A percentile compares a stretch with the other conserved stretches of the same genome.
These are phyloP conservation scores for Globisporangium megalacanthum DNA, from an alignment of 352 stramenopile genomes.

Conservation along the genomic window DNA sequence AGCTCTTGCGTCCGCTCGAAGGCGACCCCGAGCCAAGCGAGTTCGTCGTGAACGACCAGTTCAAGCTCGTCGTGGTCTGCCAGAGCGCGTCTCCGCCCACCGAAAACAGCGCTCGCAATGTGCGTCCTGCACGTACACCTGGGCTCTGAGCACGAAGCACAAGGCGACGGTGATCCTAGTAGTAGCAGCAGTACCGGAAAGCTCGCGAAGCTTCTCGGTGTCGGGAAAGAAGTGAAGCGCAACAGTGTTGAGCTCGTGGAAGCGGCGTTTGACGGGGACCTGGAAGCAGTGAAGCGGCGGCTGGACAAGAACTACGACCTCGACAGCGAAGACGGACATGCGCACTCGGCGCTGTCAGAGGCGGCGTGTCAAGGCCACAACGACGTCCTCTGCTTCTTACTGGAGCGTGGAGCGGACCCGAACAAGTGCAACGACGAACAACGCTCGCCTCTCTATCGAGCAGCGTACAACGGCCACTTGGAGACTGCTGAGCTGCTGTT, in stretches of 20 bases:
- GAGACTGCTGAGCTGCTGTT: slow-evolving; percentile 64
- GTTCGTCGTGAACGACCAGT: slow-evolving; percentile 82
- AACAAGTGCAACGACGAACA: slow-evolving; percentile 85
- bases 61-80: slow-evolving; percentile 81
- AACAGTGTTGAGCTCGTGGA: slow-evolving; percentile 86
- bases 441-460: slow-evolving; percentile 77
- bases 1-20: slow-evolving; percentile 33
- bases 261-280: slow-evolving; percentile 84
- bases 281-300: slow-evolving; percentile 56
- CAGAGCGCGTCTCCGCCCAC: slow-evolving; percentile 32
- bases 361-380: slow-evolving; percentile 80
- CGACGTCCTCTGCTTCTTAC: slow-evolving; percentile 55
- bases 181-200: neutral
- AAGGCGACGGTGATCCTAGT: slow-evolving; percentile 8
- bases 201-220: slow-evolving; percentile 46
- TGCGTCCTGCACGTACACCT: slow-evolving; percentile 52
- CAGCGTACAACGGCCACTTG: slow-evolving; percentile 83
- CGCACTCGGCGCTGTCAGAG: slow-evolving; percentile 84
- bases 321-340: slow-evolving; percentile 80
- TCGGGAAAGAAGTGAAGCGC: slow-evolving; percentile 51
- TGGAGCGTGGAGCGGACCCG: slow-evolving; percentile 76
- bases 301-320: slow-evolving; percentile 87
- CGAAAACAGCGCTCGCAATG: slow-evolving; percentile 56
- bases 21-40: slow-evolving; percentile 45
- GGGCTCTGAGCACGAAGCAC: slow-evolving; percentile 4